Percentiles rank a stretch among this genome's conserved stretches.
Conservation (phyloP, 176 grass and related monocot species). For the Lolium rigidum region DNA sequence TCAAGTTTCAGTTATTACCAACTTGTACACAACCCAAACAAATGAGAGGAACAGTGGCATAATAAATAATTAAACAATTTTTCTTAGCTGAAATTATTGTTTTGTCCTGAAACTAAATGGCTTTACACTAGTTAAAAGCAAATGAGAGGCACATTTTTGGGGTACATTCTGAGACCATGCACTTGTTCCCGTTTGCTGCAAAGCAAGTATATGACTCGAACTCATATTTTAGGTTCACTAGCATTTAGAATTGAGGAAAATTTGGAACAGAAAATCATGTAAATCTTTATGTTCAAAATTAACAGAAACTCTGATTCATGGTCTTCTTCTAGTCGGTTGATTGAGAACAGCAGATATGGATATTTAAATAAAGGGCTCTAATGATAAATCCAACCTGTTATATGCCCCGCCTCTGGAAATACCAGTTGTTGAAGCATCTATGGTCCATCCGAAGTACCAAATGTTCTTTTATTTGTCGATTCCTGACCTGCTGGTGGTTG, state of each 20-base stretch:
- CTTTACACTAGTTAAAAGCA: not conserved
- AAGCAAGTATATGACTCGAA: not conserved
- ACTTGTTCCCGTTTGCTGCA: not conserved
- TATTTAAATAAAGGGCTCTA: no score
- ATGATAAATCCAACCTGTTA: no score
- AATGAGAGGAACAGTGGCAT: not conserved
- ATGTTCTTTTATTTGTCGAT: not conserved
- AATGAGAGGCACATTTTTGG: not conserved
- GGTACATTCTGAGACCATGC: not conserved
- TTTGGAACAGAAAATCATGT: not conserved
- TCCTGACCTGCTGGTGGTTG: not conserved
- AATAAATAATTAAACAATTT: no score
- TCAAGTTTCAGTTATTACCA: no score
- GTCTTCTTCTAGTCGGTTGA: no score
- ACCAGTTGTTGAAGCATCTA: no score
- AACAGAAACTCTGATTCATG: not conserved
- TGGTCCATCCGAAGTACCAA: no score
- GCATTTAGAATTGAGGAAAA: not conserved
- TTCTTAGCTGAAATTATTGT: no score
- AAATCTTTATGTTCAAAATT: not conserved
- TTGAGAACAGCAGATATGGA: no score
- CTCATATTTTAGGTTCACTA: not conserved
- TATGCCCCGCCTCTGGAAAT: no score
- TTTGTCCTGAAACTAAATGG: not conserved
- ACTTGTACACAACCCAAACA: constrained; percentile 5